These are phyloP conservation scores for Penicillium thymicola DNA, from an alignment of 2,329 filamentous ascomycete species.

Conservation along the genomic window DNA sequence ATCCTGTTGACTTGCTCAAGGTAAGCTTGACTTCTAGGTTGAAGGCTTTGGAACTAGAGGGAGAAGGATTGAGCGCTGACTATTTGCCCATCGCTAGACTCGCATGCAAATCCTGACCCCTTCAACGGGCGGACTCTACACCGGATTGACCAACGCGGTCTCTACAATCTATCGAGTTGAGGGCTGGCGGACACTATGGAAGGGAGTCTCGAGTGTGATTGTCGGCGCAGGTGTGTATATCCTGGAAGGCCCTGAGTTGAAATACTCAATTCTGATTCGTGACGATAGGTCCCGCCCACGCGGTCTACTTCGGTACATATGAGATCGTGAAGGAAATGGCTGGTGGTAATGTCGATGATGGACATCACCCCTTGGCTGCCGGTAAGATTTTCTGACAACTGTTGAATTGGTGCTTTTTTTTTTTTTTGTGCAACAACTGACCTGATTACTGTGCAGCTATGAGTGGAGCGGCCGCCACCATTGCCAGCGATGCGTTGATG, in stretches of 20 bases:
- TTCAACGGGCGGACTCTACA: constrained; percentile 74
- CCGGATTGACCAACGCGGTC: constrained; percentile 85
- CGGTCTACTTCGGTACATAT: constrained; percentile 97
- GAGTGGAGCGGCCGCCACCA: constrained; percentile 91
- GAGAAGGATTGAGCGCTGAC: constrained; percentile 13
- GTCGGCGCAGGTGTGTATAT: constrained; percentile 75
- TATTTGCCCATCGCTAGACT: constrained; percentile 59
- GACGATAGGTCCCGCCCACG: constrained; percentile 79
- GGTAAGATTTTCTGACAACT: constrained; percentile 54
- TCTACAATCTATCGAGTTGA: constrained; percentile 88
- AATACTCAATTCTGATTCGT: constrained; percentile 20
- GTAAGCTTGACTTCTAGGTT: constrained; percentile 49
- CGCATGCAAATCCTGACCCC: constrained; percentile 97
- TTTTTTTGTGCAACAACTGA: constrained; percentile 9
- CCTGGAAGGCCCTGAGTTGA: neutral
- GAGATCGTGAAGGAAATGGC: constrained; percentile 95
- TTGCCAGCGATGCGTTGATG: constrained; percentile 97
- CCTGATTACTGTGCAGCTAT: constrained; percentile 57
- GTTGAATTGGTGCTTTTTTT: neutral
- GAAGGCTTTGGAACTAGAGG: neutral
- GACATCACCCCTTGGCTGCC: constrained; percentile 90
- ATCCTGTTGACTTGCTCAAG: constrained; percentile 97
- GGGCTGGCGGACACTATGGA: constrained; percentile 88
- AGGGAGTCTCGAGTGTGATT: constrained; percentile 93
- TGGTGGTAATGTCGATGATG: constrained; percentile 78